Percentiles rank a stretch among this genome's conserved stretches.
These are phyloP conservation scores for Xylaria multiplex DNA, from an alignment of 2,329 filamentous ascomycete genomes.

Conservation along the genomic window DNA sequence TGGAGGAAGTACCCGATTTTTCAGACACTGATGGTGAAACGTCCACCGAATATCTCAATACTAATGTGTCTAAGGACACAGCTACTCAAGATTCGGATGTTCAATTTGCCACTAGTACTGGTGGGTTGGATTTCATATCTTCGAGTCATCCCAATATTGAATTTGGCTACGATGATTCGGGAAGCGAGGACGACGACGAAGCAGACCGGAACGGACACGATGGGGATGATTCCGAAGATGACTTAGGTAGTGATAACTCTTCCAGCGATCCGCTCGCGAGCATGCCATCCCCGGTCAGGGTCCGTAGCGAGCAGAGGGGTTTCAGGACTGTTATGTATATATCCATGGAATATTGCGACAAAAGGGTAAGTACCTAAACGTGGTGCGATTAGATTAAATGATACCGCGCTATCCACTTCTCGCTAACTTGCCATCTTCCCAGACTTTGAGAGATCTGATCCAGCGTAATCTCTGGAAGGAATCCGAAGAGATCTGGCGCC, in stretches of 20 bases:
- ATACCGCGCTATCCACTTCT: not conserved
- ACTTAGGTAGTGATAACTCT: constrained; percentile 51
- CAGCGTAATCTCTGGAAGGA: constrained; percentile 78
- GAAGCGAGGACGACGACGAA: constrained; percentile 58
- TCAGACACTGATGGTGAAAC: constrained; percentile 67
- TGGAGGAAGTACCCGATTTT: constrained; percentile 73
- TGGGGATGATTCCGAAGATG: constrained; percentile 51
- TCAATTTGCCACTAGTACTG: constrained; percentile 76
- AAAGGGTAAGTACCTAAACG: constrained; percentile 65
- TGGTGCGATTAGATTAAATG: not conserved
- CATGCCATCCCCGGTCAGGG: constrained; percentile 43
- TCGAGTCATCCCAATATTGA: constrained; percentile 81
- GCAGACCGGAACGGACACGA: constrained; percentile 25
- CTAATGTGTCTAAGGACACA: constrained; percentile 54
- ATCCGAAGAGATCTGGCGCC: constrained; percentile 82
- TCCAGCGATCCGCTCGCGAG: constrained; percentile 36
- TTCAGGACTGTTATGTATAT: constrained; percentile 87
- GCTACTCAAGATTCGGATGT: constrained; percentile 57
- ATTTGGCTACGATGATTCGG: constrained; percentile 73
- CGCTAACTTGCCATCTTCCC: constrained; percentile 8
- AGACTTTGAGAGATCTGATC: constrained; percentile 90
- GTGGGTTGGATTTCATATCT: constrained; percentile 92
- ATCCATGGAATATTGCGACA: constrained; percentile 99
- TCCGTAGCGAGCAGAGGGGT: constrained; percentile 57
- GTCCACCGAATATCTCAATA: constrained; percentile 56